phyloP scores from a whole-genome alignment of 2,329 filamentous ascomycete genomes.

The Alternaria metachromatica region DNA sequence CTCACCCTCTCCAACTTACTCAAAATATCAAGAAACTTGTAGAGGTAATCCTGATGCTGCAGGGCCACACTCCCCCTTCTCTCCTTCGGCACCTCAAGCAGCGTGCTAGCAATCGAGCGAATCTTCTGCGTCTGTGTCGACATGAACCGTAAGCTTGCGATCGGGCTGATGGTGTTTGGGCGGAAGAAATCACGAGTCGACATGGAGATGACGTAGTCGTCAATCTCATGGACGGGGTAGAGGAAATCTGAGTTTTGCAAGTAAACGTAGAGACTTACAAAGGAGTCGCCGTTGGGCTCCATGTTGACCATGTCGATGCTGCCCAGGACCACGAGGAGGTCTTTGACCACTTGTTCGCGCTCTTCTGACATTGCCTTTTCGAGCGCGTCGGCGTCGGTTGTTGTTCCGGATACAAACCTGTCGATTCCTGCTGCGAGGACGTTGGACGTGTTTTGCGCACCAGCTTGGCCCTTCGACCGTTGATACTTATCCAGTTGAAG shows the following conservation, averaged over 20 bases:
- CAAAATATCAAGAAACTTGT: constrained; percentile 75
- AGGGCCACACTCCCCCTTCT: constrained; percentile 60
- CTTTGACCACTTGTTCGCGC: constrained; percentile 80
- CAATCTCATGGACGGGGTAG: constrained; percentile 5
- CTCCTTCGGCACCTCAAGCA: constrained; percentile 68
- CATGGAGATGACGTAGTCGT: constrained; percentile 10
- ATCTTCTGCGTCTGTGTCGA: constrained; percentile 75
- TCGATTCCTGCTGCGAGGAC: constrained; percentile 38
- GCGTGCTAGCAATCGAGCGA: constrained; percentile 79
- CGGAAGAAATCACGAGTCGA: constrained; percentile 14
- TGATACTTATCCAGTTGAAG: constrained; percentile 71
- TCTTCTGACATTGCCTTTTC: constrained; percentile 74
- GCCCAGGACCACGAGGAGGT: constrained; percentile 75
- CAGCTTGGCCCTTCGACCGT: constrained; percentile 53
- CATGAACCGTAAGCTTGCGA: constrained; percentile 35
- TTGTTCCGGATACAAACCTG: constrained; percentile 28
- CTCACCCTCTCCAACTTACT: constrained; percentile 74
- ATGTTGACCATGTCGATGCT: constrained; percentile 85
- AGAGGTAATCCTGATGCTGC: constrained; percentile 74
- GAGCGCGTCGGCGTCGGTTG: constrained; percentile 53
- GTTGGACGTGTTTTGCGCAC: constrained; percentile 42
- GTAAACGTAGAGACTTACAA: constrained; percentile 57
- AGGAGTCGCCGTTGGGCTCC: constrained; percentile 72
- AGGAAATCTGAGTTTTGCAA: constrained; percentile 22
- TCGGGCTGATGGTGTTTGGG: constrained; percentile 12